Conservation (phyloP, 129 eudicot species). For the Lactuca saligna region DNA sequence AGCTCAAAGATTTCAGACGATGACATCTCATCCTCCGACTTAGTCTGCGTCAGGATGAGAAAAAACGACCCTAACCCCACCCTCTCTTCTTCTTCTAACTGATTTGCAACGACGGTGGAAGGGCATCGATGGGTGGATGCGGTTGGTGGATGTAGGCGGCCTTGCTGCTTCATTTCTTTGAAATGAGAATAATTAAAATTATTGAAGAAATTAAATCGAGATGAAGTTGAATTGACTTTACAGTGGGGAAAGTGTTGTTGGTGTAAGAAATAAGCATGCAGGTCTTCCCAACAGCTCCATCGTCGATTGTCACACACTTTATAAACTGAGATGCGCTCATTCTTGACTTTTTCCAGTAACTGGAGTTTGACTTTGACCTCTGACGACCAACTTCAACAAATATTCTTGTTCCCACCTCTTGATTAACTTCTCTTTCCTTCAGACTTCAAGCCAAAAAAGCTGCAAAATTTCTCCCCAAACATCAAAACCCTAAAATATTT, state of each 20-base stretch:
- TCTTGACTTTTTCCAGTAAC: constrained; percentile 33
- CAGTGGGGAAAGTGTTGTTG: constrained; percentile 87
- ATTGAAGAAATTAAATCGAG: not conserved
- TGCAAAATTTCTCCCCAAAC: not conserved
- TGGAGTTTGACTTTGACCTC: constrained; percentile 32
- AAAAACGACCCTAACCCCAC: no score
- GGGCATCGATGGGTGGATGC: no score
- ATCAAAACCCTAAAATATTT: constrained; percentile 13
- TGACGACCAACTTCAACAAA: constrained; percentile 25
- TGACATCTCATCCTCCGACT: no score
- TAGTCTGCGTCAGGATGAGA: no score
- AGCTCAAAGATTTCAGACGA: no score
- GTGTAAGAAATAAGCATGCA: constrained; percentile 89
- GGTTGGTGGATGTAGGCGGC: no score
- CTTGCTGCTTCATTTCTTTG: no score
- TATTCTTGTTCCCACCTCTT: not conserved
- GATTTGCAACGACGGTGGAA: no score
- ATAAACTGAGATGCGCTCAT: constrained; percentile 84
- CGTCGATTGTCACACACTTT: constrained; percentile 84
- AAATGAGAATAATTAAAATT: not conserved
- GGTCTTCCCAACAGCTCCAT: constrained; percentile 86
- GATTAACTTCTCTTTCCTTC: constrained; percentile 6
- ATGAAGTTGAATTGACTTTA: constrained; percentile 28
- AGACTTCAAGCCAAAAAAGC: not conserved
- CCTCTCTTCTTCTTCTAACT: no score